Evolutionary conservation across 2,329 filamentous ascomycete species (phyloP), one percentile per base, ranked within the genome.

Genomic region (Sporothrix protearum): DNA sequence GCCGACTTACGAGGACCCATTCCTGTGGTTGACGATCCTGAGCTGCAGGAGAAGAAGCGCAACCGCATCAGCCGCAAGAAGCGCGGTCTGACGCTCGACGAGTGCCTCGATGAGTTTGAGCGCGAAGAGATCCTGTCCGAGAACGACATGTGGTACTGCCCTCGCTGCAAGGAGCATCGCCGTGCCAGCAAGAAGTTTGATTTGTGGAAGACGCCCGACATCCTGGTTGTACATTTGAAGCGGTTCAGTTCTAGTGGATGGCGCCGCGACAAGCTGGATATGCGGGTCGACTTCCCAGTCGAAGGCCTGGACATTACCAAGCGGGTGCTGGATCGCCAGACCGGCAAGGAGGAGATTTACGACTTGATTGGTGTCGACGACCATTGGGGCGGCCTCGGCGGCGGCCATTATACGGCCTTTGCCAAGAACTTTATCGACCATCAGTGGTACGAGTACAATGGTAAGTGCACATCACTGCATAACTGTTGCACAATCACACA

Each of bases 121-220:
- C 95, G 95, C 79, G 92, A 94, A 73, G 96, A 99, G 81, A 89
- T 97, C 16, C 84, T 99, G 4, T 97, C 95, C 0, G 93, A 97
- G 79, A 92, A 96, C 78, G 96, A 99, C 79, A 95, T 93, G 73
- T 99, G 96, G 96, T 98, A 96, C 79, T 99, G 96, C 78, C 95
- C 93, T 71, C 89, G 93, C 39, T 99, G 96, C 85, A 98, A 98
- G 80, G 93, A 97, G 77, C 91, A 97, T 77, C 89, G 93, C 19
- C 90, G 93, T 73, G 96, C 96, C 25, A 94, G 91, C 82, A 99
- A 99, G 84, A 97, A 96, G 77, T 93, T 99, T 69, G 94, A 98
- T 78, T 87, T 99, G 22, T 99, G 96, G 96, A 97, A 95, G 78
- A 91, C 92, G 1, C 96, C 96, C 0, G 96, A 99, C 79, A 96